Conservation (phyloP, 1,284 basidiomycete species). For the Cutaneotrichosporon arboriforme region DNA sequence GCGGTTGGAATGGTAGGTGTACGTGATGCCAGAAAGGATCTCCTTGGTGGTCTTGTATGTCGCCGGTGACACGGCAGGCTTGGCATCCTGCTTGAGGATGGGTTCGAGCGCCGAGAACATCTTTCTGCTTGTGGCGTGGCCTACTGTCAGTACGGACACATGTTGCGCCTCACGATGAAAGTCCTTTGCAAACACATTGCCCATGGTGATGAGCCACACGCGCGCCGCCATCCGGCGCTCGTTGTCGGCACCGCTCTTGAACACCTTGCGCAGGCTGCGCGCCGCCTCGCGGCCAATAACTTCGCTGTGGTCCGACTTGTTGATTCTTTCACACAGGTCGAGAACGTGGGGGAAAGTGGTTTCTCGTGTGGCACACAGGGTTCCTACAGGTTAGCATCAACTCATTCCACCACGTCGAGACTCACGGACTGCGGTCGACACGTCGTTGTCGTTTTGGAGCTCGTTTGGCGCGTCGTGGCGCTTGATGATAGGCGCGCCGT, state of each 20-base stretch:
- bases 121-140: constrained; percentile 40
- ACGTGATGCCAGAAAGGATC: constrained; percentile 41
- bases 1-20: constrained; percentile 35
- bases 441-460: constrained; percentile 22
- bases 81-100: constrained; percentile 5
- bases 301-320: constrained; percentile 36
- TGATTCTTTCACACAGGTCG: constrained; percentile 43
- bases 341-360: constrained; percentile 34
- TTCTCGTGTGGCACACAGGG: constrained; percentile 28
- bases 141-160: constrained; percentile 18
- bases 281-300: constrained; percentile 42
- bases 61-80: constrained; percentile 3
- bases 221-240: constrained; percentile 39
- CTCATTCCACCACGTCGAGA: neutral
- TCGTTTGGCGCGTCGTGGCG: constrained; percentile 1
- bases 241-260: constrained; percentile 41
- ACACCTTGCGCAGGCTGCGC: constrained; percentile 40
- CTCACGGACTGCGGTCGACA: constrained; percentile 37
- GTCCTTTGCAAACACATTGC: constrained; percentile 30
- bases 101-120: constrained; percentile 36
- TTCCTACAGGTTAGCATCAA: constrained; percentile 17
- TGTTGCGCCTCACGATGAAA: constrained; percentile 32
- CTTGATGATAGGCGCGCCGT: constrained; percentile 1
- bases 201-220: constrained; percentile 45
- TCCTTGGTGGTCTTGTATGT: constrained; percentile 5